Evolutionary conservation across 2,329 filamentous ascomycete genomes (phyloP), one percentile per base, ranked within the genome.

Genomic region (Cladophialophora psammophila): DNA sequence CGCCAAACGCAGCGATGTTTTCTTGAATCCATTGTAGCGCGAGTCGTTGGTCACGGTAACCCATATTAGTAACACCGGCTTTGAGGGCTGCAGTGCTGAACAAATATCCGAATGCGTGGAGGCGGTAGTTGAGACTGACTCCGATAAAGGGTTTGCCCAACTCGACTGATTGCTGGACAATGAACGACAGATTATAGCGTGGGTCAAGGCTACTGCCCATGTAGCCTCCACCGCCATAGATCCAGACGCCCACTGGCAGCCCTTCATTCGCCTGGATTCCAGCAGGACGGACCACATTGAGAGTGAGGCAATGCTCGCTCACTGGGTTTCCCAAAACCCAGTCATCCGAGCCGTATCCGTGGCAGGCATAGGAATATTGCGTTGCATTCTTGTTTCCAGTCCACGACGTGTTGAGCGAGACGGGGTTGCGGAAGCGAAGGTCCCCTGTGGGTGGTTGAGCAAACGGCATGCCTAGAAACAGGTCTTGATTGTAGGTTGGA

Each of bases 131-230:
- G 70, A 87, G 78, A 53, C 80, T 82, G 2, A 87, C 83, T 0
- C 79, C 83, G 15, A 88, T 80, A 48, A 88, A 79, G 0, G 85
- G 85, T 70, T 85, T 82, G 48, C 80, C 80, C 26, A 86, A 82
- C 3, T 82, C 76, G 48, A 84, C 82, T 6, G 84, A 82, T 32
- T 84, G 82, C 53, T 82, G 77, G 6, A 91, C 85, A 55, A 90
- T 83, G 66, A 84, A 86, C 13, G 84, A 85, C 65, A 88, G 79
- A 72, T 91, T 90, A 74, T 91, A 91, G 62, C 87, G 83, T 5
- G 83, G 79, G 67, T 88, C 86, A 12, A 68, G 78, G 71, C 70
- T 81, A 74, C 74, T 82, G 1, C 87, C 87, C 26, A 26, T 26
- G 26, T 26, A 26, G 26, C 26, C 26, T 26, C 84, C 85, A 40